Percentiles rank a stretch among this genome's conserved stretches.
Conservation (phyloP, 176 grass and related monocot genomes). For the Guadua angustifolia region DNA sequence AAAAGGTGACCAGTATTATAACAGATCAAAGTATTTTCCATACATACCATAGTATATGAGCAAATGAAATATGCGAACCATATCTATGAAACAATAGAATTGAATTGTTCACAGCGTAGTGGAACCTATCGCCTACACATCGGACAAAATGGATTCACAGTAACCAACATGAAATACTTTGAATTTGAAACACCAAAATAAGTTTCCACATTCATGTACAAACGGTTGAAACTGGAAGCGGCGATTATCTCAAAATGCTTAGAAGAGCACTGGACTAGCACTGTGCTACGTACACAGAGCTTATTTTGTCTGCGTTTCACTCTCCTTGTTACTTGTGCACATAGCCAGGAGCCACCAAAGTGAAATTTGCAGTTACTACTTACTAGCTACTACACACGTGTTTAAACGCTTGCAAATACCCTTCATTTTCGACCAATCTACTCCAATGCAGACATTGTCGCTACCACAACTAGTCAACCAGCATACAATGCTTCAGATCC, state of each 20-base stretch:
- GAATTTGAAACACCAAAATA: neutral
- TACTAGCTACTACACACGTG: neutral
- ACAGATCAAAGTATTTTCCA: neutral
- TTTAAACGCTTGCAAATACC: neutral
- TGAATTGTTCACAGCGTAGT: neutral
- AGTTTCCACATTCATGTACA: neutral
- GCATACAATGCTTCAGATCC: neutral
- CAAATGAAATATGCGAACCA: neutral
- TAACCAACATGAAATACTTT: neutral
- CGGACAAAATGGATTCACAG: neutral
- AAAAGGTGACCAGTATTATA: conserved; percentile 2
- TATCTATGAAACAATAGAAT: neutral
- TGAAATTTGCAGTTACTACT: neutral
- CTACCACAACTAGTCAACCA: neutral
- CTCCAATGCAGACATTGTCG: neutral
- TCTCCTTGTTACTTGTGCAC: neutral
- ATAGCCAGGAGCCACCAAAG: neutral
- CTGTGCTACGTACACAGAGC: neutral
- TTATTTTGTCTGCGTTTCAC: neutral
- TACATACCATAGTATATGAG: conserved; percentile 3
- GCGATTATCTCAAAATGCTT: neutral
- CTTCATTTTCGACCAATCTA: neutral
- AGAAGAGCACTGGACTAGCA: neutral
- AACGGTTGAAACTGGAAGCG: neutral
- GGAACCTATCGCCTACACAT: neutral